A percentile compares a stretch with the other conserved stretches of the same genome.
Conservation (phyloP, 2,329 filamentous ascomycete species). For the Cladosporium sphaerospermum region DNA sequence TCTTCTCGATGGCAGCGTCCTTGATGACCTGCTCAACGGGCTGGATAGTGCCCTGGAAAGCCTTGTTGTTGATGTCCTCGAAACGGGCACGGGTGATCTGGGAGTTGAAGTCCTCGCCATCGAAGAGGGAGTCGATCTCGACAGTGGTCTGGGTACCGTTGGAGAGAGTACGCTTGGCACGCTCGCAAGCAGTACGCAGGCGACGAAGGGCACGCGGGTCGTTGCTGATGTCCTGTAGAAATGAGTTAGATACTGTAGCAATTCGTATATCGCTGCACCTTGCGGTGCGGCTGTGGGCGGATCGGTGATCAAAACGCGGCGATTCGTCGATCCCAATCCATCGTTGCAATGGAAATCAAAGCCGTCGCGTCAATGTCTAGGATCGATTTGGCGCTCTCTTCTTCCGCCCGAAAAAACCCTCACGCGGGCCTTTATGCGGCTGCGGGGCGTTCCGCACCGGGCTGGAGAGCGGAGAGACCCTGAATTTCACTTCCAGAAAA, state of each 20-base stretch:
- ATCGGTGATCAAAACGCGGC: too few relatives aligned
- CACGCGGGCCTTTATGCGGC: too few relatives aligned
- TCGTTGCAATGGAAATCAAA: background rate
- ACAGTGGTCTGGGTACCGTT: constrained; percentile 96
- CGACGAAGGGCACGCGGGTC: constrained; percentile 91
- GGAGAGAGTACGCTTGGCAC: constrained; percentile 98
- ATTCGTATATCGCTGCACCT: background rate
- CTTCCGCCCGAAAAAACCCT: too few relatives aligned
- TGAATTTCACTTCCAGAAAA: too few relatives aligned
- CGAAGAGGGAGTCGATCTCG: constrained; percentile 97
- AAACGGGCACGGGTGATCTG: constrained; percentile 98
- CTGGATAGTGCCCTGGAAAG: constrained; percentile 87
- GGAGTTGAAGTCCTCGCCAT: constrained; percentile 95
- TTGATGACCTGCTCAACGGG: constrained; percentile 96
- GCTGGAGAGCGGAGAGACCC: too few relatives aligned
- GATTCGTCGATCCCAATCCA: too few relatives aligned
- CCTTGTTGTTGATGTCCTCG: constrained; percentile 95
- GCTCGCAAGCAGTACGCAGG: constrained; percentile 96
- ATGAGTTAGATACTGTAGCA: background rate
- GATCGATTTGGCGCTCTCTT: too few relatives aligned
- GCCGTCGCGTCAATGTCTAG: too few relatives aligned
- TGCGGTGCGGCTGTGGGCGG: too few relatives aligned
- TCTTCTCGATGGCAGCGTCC: constrained; percentile 84
- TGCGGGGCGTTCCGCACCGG: too few relatives aligned
- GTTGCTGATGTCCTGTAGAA: constrained; percentile 55